Base-by-base conservation (phyloP, 768 basidiomycete genomes). In the Boletus insuetus region DNA sequence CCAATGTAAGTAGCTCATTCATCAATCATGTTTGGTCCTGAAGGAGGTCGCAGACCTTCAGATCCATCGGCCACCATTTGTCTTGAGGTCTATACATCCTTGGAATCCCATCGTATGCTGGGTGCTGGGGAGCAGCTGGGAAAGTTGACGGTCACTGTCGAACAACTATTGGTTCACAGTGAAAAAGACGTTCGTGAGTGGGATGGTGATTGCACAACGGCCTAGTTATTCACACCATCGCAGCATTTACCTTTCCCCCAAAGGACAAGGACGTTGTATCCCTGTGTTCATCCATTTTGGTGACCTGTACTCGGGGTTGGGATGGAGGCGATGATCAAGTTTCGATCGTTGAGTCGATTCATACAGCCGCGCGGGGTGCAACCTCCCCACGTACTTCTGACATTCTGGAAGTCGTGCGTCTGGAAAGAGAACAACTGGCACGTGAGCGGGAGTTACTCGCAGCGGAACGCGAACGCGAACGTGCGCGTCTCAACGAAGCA, bases 401-500 rank as follows among this genome's bases (percentile, higher is more conserved):
- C 10, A 78, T 91, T 55, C 68, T 79, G 63, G 82, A 86, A 14
- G 82, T 77, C 1, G 76, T 88, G 14, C 72, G 74, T 34, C 64
- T 76, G 46, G 86, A 87, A 58, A 76, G 86, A 49, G 86, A 85
- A 40, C 81, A 86, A 52, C 69, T 79, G 58, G 74, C 75, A 41
- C 73, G 75, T 34, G 82, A 86, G 61, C 76, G 81, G 35, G 85
- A 85, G 53, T 75, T 69, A n/a, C 74, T 77, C 4, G 75, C 76
- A 4, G 77, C 73, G 3, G 87, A 89, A 62, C 79, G 82, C 29
- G 81, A 82, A 20, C 73, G 73, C 13, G 62, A 83, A 20, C 72
- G 77, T 34, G 77, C 76, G 9, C 77, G 78, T 55, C 72, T 79
- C 10, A 73, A 78, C 17, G 78, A 78, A 50, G 82, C 82, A 42